These are phyloP conservation scores for Chaetomium cochliodes DNA, from an alignment of 495 filamentous ascomycete species.

Conservation along the genomic window DNA sequence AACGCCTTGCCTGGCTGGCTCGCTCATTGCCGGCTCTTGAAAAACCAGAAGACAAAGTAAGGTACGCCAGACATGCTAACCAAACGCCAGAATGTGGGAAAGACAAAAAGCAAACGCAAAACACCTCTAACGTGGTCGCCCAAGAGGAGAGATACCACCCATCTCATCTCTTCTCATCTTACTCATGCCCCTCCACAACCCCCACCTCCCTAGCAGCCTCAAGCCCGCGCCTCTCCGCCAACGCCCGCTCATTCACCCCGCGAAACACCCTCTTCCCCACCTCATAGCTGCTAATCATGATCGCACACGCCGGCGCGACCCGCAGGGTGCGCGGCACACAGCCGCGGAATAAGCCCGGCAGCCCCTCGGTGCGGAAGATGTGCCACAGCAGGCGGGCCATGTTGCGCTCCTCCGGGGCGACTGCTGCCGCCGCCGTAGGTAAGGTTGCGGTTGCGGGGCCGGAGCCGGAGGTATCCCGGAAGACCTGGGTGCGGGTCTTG, in stretches of 20 bases:
- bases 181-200: background rate
- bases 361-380: constrained; percentile 83
- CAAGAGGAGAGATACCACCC: too few species aligned
- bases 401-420: constrained; percentile 62
- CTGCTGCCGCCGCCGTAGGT: constrained; percentile 6
- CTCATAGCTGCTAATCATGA: constrained; percentile 98
- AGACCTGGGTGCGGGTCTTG: constrained; percentile 90
- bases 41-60: constrained; percentile 12
- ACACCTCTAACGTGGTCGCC: too few species aligned
- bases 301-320: constrained; percentile 95
- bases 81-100: background rate
- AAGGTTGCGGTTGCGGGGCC: background rate
- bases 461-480: constrained; percentile 48
- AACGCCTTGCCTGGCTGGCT: background rate
- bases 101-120: too few species aligned
- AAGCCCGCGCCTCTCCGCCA: constrained; percentile 18
- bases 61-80: constrained; percentile 32
- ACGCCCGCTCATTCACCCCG: constrained; percentile 67
- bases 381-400: constrained; percentile 81
- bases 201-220: background rate
- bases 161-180: background rate
- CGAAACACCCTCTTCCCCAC: constrained; percentile 86
- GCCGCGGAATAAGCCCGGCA: constrained; percentile 78
- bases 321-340: constrained; percentile 91
- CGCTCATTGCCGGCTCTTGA: background rate